Evolutionary conservation across 352 stramenopile species (phyloP), one percentile per base, ranked within the genome.

Genomic region (Pythium diclinum): DNA sequence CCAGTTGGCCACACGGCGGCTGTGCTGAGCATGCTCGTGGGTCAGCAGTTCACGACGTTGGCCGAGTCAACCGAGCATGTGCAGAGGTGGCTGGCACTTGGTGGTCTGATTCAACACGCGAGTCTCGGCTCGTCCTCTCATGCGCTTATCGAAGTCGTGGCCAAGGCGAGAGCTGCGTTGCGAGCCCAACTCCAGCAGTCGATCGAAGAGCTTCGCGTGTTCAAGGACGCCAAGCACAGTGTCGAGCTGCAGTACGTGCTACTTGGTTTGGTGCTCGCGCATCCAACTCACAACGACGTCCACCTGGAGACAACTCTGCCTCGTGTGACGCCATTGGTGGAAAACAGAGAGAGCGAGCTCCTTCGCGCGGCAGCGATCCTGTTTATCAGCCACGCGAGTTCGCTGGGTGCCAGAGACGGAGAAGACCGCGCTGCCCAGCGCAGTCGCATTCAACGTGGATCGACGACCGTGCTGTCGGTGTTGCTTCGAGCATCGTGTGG

Each of bases 201-300:
- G 1, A 54, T 69, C 11, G 63, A 69, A n/a, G 55, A 54, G 38
- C 49, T 63, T 11, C 55, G 56, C 4, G 56, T 69, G 25, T 69
- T 64, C 38, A 63, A 69, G 48, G 38, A 47, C 14, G 32, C 34
- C 2, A 49, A 47, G 6, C 63, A 64, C 38, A 38, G 14, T 33
- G 9, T 32, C 1, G 47, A 61, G n/a, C 5, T 64, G 16, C 55
- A 63, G 38, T 33, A 34, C 46, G 34, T 64, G 36, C 28, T 64
- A 25, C 46, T 69, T 7, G 63, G 47, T 4, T 33, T 64, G 17
- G 28, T 59, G 13, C 36, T 69, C 8, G 61, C 55, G 32, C 28
- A 58, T 19, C 53, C 61, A 19, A 40, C 23, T 3, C 3, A 36
- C 8, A 36, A 8, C 6, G 59, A 60, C 16, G 19, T 10, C 5